Evolutionary conservation across 129 eudicot genomes (phyloP).

Genomic region (Pseudognaphalium luteoalbum): DNA sequence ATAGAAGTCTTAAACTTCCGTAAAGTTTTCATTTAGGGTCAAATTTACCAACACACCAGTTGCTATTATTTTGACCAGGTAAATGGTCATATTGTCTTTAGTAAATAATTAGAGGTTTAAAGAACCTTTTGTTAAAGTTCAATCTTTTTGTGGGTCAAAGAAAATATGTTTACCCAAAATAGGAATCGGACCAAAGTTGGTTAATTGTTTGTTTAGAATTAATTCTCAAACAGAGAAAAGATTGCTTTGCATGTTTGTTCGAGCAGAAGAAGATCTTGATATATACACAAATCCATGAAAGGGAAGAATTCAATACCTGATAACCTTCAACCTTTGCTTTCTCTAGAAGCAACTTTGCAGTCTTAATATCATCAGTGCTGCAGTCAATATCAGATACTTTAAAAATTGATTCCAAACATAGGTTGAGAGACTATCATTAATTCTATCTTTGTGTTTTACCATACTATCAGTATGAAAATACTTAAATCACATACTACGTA

Average conservation of each 20-base stretch:
- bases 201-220: too few species aligned
- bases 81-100: background rate
- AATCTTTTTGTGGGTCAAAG: too few species aligned
- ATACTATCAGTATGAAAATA: background rate
- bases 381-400: slow-evolving; percentile 10
- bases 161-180: background rate
- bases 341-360: slow-evolving; percentile 57
- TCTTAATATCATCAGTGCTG: slow-evolving; percentile 59
- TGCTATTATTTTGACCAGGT: background rate
- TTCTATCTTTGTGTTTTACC: background rate
- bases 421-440: background rate
- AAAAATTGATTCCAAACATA: slow-evolving; percentile 15
- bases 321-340: slow-evolving; percentile 67
- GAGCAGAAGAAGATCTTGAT: background rate
- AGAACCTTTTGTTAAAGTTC: background rate
- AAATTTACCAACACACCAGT: background rate
- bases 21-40: background rate
- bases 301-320: slow-evolving; percentile 54
- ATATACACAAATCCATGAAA: background rate
- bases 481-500: background rate
- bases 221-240: background rate
- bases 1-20: too few species aligned
- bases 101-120: background rate
- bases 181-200: background rate
- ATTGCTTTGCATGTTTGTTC: background rate